Base-by-base conservation (phyloP, 2,329 filamentous ascomycete species). In the Cladosporium cucumerinum region DNA sequence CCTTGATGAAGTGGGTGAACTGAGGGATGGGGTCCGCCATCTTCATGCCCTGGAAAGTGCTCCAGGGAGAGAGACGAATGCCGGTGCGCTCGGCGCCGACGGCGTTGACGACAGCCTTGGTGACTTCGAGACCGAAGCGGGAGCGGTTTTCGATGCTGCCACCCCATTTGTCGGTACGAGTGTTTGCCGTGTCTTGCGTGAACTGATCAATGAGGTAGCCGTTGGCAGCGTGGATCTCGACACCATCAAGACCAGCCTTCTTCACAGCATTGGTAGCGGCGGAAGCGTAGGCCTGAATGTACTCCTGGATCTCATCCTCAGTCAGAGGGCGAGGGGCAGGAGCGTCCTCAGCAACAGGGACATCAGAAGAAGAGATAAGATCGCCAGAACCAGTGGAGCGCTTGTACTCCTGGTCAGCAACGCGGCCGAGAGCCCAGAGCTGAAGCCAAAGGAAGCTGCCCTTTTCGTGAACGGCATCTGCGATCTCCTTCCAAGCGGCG, bases 131-230 rank as follows among this genome's bases (percentile, higher is more conserved):
- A 0, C 76, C 79, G 66, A 87, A 82, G 21, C 83, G 73, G 60
- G 80, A 69, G 66, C 86, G 78, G 68, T 84, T 82, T 76, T 81
- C 79, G 8, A 83, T 72, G 51, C 76, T 80, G 8, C 82, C 82
- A 6, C 76, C 82, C 77, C 76, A 84, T 60, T 57, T 70, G 66
- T 85, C 82, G 2, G 76, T 84, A 1, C 86, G 80, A 7, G 36
- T 43, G 75, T 89, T 89, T 69, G 78, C 77, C 5, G 75, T 80
- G 65, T 84, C 82, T 67, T 86, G 88, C 16, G 89, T 78, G 74
- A 92, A 92, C 69, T 89, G 83, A 64, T 84, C 83, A 10, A 89
- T 74, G 1, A 92, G 79, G 71, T 91, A 92, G 16, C 73, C 73
- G 61, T 75, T 76, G 5, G 72, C 77, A 36, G 74, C 80, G 67